A percentile compares a stretch with the other conserved stretches of the same genome.
These are phyloP conservation scores for Boletus coccyginus DNA, from an alignment of 768 basidiomycete species.

Conservation along the genomic window DNA sequence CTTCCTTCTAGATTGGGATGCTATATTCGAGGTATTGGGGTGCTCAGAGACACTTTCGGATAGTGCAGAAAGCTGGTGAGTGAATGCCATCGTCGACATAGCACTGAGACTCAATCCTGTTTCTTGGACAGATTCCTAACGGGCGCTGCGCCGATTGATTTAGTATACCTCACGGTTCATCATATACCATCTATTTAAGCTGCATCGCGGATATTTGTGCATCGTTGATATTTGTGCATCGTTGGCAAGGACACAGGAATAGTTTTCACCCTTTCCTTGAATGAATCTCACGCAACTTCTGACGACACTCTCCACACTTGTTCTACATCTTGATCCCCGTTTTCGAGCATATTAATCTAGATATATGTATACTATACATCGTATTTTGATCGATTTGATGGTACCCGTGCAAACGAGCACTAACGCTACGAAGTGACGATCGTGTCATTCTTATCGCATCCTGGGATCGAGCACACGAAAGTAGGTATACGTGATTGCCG, in stretches of 20 bases:
- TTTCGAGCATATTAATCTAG: too few relatives aligned
- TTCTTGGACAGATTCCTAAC: constrained; percentile 2
- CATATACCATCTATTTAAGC: constrained; percentile 4
- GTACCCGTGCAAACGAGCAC: not conserved
- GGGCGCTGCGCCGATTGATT: not conserved
- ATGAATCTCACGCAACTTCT: not conserved
- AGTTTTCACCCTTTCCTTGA: not conserved
- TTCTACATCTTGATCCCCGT: not conserved
- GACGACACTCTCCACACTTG: not conserved
- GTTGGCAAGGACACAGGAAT: constrained; percentile 8
- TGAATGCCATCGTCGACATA: not conserved
- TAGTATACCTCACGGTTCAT: not conserved
- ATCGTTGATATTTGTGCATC: not conserved
- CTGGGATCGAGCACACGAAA: not conserved
- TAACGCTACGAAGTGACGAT: not conserved
- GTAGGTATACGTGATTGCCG: not conserved
- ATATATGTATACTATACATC: not conserved
- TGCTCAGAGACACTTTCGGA: constrained; percentile 3
- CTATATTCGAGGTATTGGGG: constrained; percentile 29
- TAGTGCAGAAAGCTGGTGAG: constrained; percentile 11
- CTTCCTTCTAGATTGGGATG: constrained; percentile 30
- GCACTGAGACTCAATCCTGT: not conserved
- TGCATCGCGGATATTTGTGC: constrained; percentile 1
- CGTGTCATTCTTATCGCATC: not conserved
- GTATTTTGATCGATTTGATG: not conserved